Conservation (phyloP, 306 rosid species). For the Gynostemma pentaphyllum region DNA sequence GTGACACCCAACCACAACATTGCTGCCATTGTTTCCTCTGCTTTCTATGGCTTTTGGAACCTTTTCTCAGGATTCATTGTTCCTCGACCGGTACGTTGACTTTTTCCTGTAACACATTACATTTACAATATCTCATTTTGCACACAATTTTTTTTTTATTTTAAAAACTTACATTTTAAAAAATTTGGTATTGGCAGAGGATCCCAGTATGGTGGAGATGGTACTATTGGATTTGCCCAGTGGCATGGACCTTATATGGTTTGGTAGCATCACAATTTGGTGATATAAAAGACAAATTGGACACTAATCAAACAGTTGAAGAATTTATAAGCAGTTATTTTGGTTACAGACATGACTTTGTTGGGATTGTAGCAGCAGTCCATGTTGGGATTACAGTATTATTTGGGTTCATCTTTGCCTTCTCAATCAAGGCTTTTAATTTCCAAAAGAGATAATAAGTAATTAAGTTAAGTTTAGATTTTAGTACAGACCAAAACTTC, state of each 20-base stretch:
- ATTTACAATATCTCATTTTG: not conserved
- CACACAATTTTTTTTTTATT: too few species aligned
- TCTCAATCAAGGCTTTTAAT: slow-evolving; percentile 25
- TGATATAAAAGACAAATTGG: slow-evolving; percentile 8
- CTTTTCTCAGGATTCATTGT: slow-evolving; percentile 28
- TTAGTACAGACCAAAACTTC: too few species aligned
- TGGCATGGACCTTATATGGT: slow-evolving; percentile 26
- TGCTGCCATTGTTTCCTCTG: slow-evolving; percentile 20
- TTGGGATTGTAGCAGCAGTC: slow-evolving; percentile 19
- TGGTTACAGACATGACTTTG: slow-evolving; percentile 18
- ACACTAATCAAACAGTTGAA: slow-evolving; percentile 14
- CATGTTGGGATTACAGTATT: slow-evolving; percentile 20
- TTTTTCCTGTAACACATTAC: not conserved
- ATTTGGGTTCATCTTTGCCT: slow-evolving; percentile 28
- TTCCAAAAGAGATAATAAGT: slow-evolving; percentile 16
- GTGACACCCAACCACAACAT: slow-evolving; percentile 13
- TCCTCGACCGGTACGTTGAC: slow-evolving; percentile 22
- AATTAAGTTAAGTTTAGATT: not conserved
- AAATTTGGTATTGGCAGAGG: slow-evolving; percentile 11
- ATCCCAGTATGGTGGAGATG: slow-evolving; percentile 39
- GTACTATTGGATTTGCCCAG: slow-evolving; percentile 32
- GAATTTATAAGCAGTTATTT: slow-evolving; percentile 15
- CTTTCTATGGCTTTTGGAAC: slow-evolving; percentile 29
- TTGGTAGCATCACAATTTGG: slow-evolving; percentile 24
- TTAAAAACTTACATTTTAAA: not conserved